phyloP scores from a whole-genome alignment of 2,329 filamentous ascomycete species.

The Ophiosphaerella herpotricha region DNA sequence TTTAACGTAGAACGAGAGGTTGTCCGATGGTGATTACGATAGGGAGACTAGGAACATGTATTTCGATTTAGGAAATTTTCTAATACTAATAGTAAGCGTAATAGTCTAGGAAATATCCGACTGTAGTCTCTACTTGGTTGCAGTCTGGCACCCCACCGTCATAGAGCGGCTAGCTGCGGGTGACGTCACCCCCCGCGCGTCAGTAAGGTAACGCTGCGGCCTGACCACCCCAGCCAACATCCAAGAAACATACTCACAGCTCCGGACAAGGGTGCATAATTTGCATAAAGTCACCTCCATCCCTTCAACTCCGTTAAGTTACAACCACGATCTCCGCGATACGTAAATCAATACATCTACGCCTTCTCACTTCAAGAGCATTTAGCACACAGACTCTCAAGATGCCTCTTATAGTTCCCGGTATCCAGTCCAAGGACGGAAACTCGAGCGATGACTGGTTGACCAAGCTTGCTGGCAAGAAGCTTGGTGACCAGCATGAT shows the following conservation, averaged over 20 bases:
- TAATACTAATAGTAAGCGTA: too few relatives aligned
- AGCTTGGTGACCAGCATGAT: slow-evolving; percentile 53
- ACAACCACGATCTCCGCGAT: neutral
- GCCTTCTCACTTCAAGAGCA: slow-evolving; percentile 4
- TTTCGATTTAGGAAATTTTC: too few relatives aligned
- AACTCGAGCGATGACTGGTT: slow-evolving; percentile 48
- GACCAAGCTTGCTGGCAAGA: slow-evolving; percentile 57
- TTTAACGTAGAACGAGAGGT: neutral
- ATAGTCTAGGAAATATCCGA: too few relatives aligned
- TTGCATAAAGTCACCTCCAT: slow-evolving; percentile 15
- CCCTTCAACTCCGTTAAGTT: neutral
- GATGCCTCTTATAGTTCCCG: slow-evolving; percentile 59
- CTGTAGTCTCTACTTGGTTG: too few relatives aligned
- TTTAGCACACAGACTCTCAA: slow-evolving; percentile 14
- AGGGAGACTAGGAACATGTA: too few relatives aligned
- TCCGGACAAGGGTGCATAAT: slow-evolving; percentile 10
- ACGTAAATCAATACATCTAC: neutral
- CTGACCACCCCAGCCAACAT: slow-evolving; percentile 13
- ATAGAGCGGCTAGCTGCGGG: slow-evolving; percentile 18
- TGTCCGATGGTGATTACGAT: neutral
- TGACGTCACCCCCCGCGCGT: slow-evolving; percentile 25
- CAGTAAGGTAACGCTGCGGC: slow-evolving; percentile 17
- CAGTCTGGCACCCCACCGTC: slow-evolving; percentile 7
- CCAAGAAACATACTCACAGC: slow-evolving; percentile 17
- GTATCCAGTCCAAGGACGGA: slow-evolving; percentile 47